A percentile compares a stretch with the other conserved stretches of the same genome.
These are phyloP conservation scores for Erythrophleum ivorense DNA, from an alignment of 331 rosid species.

Conservation along the genomic window DNA sequence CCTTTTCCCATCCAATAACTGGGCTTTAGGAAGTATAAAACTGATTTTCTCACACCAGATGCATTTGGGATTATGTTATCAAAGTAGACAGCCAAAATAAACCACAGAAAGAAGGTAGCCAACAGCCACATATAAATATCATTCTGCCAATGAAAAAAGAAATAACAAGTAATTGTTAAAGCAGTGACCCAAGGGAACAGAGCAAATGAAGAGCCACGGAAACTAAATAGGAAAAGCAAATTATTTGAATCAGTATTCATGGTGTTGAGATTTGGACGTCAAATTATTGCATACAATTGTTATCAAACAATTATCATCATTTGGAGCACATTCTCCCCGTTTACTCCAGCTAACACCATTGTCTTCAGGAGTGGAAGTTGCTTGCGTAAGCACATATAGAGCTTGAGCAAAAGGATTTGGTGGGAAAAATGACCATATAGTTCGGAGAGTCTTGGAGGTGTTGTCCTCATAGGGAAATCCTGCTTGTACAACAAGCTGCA, in stretches of 20 bases:
- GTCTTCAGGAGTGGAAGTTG: slow-evolving; percentile 60
- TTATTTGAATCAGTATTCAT: slow-evolving; percentile 7
- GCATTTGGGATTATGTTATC: slow-evolving; percentile 88
- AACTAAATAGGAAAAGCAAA: slow-evolving; percentile 18
- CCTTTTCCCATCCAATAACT: slow-evolving; percentile 79
- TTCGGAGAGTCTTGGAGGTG: slow-evolving; percentile 34
- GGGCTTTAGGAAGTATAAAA: slow-evolving; percentile 72
- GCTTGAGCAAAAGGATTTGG: slow-evolving; percentile 86
- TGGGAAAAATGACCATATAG: slow-evolving; percentile 79
- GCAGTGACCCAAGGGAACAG: slow-evolving; percentile 18
- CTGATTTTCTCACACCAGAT: slow-evolving; percentile 84
- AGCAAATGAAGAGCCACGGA: slow-evolving; percentile 18
- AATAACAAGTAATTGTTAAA: slow-evolving; percentile 15
- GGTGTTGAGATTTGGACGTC: slow-evolving; percentile 20
- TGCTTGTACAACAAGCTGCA: slow-evolving; percentile 59
- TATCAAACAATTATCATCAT: slow-evolving; percentile 53
- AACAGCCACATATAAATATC: slow-evolving; percentile 71
- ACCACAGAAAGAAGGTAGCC: slow-evolving; percentile 80
- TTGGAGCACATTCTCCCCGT: slow-evolving; percentile 57
- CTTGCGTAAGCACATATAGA: slow-evolving; percentile 58
- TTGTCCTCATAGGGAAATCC: slow-evolving; percentile 59
- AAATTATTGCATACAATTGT: slow-evolving; percentile 68
- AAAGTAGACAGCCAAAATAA: slow-evolving; percentile 82
- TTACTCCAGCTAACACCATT: slow-evolving; percentile 79
- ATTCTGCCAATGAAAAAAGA: slow-evolving; percentile 60